A percentile compares a stretch with the other conserved stretches of the same genome.
Conservation (phyloP, 2,329 filamentous ascomycete genomes). For the Beauveria sp. region DNA sequence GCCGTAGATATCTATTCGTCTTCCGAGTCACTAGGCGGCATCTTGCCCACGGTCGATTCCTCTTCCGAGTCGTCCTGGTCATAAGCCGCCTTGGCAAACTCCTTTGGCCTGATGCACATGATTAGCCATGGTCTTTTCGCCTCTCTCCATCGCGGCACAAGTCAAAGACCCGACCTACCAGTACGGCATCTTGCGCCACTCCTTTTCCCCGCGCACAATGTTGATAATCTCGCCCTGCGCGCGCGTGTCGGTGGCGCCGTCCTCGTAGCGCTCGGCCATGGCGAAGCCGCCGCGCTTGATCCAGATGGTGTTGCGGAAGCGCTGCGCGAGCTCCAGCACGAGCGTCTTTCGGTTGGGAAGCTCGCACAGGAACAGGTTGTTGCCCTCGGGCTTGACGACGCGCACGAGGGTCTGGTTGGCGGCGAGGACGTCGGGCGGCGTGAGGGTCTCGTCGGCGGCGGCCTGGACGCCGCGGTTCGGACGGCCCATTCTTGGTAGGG, state of each 20-base stretch:
- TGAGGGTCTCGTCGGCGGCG: slow-evolving; percentile 63
- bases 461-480: slow-evolving; percentile 67
- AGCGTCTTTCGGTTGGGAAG: slow-evolving; percentile 59
- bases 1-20: slow-evolving; percentile 41
- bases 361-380: slow-evolving; percentile 78
- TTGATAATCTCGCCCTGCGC: slow-evolving; percentile 87
- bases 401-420: slow-evolving; percentile 63
- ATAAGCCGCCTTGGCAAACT: slow-evolving; percentile 63
- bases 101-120: slow-evolving; percentile 55
- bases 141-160: neutral
- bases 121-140: neutral
- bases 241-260: slow-evolving; percentile 49
- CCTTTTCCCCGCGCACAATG: slow-evolving; percentile 82
- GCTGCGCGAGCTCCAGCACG: slow-evolving; percentile 72
- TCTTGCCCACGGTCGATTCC: slow-evolving; percentile 72
- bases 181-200: slow-evolving; percentile 81
- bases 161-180: slow-evolving; percentile 50
- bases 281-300: slow-evolving; percentile 86
- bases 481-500: slow-evolving; percentile 25
- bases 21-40: slow-evolving; percentile 77
- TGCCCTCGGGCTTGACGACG: slow-evolving; percentile 75
- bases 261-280: slow-evolving; percentile 61
- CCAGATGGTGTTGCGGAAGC: slow-evolving; percentile 90
- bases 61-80: slow-evolving; percentile 63
- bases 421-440: slow-evolving; percentile 51